phyloP scores from a whole-genome alignment of 2,329 filamentous ascomycete species.

The Sporothrix brasiliensis region DNA sequence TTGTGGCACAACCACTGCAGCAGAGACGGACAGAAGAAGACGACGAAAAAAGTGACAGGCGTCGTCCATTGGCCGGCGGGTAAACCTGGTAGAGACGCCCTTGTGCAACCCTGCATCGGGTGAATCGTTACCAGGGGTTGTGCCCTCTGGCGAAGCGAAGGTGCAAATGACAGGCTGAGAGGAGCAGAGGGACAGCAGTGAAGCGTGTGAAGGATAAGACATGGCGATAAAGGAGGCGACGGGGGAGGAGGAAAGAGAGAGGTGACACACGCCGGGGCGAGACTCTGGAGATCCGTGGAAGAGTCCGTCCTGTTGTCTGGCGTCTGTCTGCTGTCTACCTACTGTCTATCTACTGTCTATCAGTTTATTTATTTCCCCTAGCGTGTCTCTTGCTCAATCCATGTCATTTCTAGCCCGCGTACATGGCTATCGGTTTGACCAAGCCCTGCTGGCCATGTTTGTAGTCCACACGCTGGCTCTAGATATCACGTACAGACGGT shows the following conservation, averaged over 20 bases:
- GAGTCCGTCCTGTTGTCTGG: not conserved
- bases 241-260: not conserved
- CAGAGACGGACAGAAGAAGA: not conserved
- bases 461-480: not conserved
- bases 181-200: not conserved
- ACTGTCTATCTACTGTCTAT: not conserved
- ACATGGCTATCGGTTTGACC: not conserved
- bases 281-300: slow-evolving; percentile 6
- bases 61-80: not conserved
- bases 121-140: slow-evolving; percentile 20
- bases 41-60: slow-evolving; percentile 14
- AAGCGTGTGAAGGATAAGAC: not conserved
- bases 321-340: too few species aligned
- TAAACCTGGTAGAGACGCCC: not conserved
- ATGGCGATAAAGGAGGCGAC: not conserved
- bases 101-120: slow-evolving; percentile 23
- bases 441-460: not conserved
- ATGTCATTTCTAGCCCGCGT: not conserved
- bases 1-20: not conserved
- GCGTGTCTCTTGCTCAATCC: too few species aligned
- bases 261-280: slow-evolving; percentile 15
- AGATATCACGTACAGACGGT: not conserved
- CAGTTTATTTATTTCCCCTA: not conserved
- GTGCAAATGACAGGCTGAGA: slow-evolving; percentile 3
- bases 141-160: slow-evolving; percentile 11